Percentiles rank a stretch among this genome's conserved stretches.
phyloP scores from a whole-genome alignment of 179 eudicot species.

The Beta macrorhiza region DNA sequence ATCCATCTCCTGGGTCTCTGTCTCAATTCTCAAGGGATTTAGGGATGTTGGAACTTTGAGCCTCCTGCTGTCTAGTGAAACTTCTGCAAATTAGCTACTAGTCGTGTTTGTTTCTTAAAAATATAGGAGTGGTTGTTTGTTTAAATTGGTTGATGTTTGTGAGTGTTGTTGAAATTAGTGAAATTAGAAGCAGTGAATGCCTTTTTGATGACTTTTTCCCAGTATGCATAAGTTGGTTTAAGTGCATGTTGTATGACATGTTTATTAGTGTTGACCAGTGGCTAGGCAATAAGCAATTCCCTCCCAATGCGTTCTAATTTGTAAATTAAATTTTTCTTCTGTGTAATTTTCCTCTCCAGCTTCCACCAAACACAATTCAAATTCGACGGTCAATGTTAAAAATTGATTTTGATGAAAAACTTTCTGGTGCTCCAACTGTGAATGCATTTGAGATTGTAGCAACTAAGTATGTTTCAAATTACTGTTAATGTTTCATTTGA shows the following conservation, averaged over 20 bases:
- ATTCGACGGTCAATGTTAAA: constrained; percentile 77
- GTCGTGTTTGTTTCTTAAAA: too few relatives aligned
- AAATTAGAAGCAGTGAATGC: neutral
- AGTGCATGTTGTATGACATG: too few relatives aligned
- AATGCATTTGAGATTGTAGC: constrained; percentile 68
- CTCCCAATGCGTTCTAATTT: neutral
- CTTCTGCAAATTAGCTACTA: too few relatives aligned
- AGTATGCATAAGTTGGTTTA: too few relatives aligned
- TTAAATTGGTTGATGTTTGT: neutral
- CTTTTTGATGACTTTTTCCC: neutral
- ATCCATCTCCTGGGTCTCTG: too few relatives aligned
- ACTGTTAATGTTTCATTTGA: too few relatives aligned
- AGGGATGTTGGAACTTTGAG: too few relatives aligned
- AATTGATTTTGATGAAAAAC: constrained; percentile 42
- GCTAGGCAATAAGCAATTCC: too few relatives aligned
- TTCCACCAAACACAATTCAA: constrained; percentile 50
- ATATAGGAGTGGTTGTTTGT: too few relatives aligned
- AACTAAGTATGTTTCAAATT: constrained; percentile 45
- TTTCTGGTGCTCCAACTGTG: constrained; percentile 31
- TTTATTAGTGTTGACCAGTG: neutral
- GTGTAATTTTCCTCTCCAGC: constrained; percentile 18
- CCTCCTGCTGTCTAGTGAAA: too few relatives aligned
- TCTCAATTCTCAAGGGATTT: too few relatives aligned
- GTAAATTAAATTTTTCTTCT: neutral
- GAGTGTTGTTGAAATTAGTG: neutral